Conservation (phyloP, 2,329 filamentous ascomycete genomes). For the Botrytis paeoniae region DNA sequence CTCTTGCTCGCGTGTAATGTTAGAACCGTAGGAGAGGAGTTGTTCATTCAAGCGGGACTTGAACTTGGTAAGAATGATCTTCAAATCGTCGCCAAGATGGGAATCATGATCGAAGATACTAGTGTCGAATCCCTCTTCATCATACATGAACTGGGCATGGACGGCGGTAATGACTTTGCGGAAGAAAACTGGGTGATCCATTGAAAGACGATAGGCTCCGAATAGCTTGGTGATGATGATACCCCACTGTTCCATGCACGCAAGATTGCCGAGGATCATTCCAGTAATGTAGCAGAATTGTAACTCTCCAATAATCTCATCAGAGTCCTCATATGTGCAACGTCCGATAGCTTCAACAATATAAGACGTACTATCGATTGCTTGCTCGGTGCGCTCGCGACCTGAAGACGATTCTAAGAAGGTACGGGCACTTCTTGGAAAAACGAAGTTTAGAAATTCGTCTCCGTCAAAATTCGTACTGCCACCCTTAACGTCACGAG, state of each 20-base stretch:
- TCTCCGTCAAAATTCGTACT: conserved; percentile 41
- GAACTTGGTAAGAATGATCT: conserved; percentile 51
- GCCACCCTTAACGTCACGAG: conserved; percentile 25
- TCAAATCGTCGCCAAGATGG: conserved; percentile 40
- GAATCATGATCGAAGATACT: conserved; percentile 41
- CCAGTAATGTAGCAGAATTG: conserved; percentile 59
- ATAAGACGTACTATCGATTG: conserved; percentile 49
- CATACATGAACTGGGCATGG: conserved; percentile 54
- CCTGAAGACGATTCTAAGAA: conserved; percentile 41
- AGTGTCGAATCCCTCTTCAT: conserved; percentile 48
- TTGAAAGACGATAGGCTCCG: conserved; percentile 47
- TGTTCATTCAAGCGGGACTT: conserved; percentile 51
- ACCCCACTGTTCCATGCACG: conserved; percentile 62
- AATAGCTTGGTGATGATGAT: conserved; percentile 53
- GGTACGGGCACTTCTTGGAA: conserved; percentile 43
- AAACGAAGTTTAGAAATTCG: conserved; percentile 49
- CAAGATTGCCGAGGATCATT: conserved; percentile 55
- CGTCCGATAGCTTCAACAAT: conserved; percentile 44
- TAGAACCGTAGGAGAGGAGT: conserved; percentile 40
- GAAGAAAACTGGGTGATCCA: conserved; percentile 45
- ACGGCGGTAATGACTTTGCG: conserved; percentile 49
- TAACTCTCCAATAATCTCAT: conserved; percentile 56
- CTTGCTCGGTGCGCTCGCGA: conserved; percentile 43
- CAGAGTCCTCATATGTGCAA: conserved; percentile 37
- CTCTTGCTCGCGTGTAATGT: conserved; percentile 42